Conservation (phyloP, 208 protist species). For the Crithidia acanthocephali region DNA sequence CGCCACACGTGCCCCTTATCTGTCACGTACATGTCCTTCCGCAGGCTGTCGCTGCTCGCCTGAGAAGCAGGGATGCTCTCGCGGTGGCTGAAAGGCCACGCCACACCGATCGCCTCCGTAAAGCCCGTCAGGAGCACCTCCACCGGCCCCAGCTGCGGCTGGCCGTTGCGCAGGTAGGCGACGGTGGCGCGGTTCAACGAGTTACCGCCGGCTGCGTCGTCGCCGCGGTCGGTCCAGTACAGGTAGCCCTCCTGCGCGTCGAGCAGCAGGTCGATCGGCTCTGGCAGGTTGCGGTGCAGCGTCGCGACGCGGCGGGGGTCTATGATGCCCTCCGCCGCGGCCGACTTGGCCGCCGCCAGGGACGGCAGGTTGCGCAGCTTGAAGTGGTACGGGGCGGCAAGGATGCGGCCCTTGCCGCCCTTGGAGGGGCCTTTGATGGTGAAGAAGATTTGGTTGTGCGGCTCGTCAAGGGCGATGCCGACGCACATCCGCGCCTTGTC, state of each 20-base stretch:
- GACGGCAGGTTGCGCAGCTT: constrained; percentile 35
- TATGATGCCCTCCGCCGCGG: constrained; percentile 39
- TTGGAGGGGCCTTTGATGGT: constrained; percentile 52
- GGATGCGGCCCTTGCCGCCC: constrained; percentile 41
- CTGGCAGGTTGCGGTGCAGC: constrained; percentile 36
- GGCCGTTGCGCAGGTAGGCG: constrained; percentile 19
- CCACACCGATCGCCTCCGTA: constrained; percentile 43
- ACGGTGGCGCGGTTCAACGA: constrained; percentile 40
- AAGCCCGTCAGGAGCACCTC: constrained; percentile 46
- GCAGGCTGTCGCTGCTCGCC: constrained; percentile 26
- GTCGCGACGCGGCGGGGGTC: constrained; percentile 29
- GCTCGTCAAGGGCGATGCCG: constrained; percentile 47
- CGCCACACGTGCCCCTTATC: constrained; percentile 40
- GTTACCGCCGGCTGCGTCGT: constrained; percentile 38
- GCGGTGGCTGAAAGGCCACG: constrained; percentile 40
- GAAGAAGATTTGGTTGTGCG: constrained; percentile 45
- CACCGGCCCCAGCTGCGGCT: constrained; percentile 29
- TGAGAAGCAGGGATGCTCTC: not conserved
- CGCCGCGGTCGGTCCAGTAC: constrained; percentile 59
- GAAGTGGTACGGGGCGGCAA: constrained; percentile 48
- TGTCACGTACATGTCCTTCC: constrained; percentile 48
- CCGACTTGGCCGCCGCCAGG: constrained; percentile 14
- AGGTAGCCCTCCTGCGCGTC: constrained; percentile 36
- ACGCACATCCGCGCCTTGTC: constrained; percentile 46
- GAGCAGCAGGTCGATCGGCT: constrained; percentile 51